Base-by-base conservation (phyloP, 2,329 filamentous ascomycete species). In the Sordariomycetes sp. region DNA sequence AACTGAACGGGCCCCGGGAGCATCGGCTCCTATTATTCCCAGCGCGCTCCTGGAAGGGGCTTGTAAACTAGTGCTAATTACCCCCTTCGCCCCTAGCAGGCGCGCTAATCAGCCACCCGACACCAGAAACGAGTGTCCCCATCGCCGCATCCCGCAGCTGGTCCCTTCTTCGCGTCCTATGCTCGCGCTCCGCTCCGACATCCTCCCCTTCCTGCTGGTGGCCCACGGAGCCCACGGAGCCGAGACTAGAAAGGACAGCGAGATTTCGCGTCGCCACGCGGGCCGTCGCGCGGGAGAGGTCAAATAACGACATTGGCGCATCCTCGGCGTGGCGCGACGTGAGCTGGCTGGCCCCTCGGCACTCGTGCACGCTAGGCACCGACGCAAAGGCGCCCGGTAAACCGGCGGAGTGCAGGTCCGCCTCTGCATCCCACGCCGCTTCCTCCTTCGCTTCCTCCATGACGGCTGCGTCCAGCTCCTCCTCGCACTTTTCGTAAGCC, bases 401-500 rank as follows among this genome's bases (percentile, higher is more conserved):
- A 6, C 75, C 75, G 0, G 76, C 74, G 2, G 79, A 68, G 58
- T 77, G 75, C 45, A 77, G 65, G 62, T 89, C 84, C 1, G 78
- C 85, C 17, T 78, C 76, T 13, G 82, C 78, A 64, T 90, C 85
- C 78, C 87, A 90, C 1, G 80, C 82, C n/a, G 78, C 74, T 64
- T 90, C 88, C 50, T 80, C 80, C 57, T 80, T 81, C 4, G 80
- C 80, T 64, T 92, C 87, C 36, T 83, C 78, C 54, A 78, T 78
- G 15, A 89, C 74, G 2, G 86, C 76, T 0, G 77, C 76, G 55
- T 85, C 84, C 55, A 89, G 80, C 66, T 92, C 87, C 63, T 89
- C 85, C 65, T 95, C 89, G 62, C 87, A 90, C 52, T 86, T 78
- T 13, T 86, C 81, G 74, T 87, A 94, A 1, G 82, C 84, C 54